Evolutionary conservation across 257 asterid species (phyloP).

Genomic region (Primulina eburnea): DNA sequence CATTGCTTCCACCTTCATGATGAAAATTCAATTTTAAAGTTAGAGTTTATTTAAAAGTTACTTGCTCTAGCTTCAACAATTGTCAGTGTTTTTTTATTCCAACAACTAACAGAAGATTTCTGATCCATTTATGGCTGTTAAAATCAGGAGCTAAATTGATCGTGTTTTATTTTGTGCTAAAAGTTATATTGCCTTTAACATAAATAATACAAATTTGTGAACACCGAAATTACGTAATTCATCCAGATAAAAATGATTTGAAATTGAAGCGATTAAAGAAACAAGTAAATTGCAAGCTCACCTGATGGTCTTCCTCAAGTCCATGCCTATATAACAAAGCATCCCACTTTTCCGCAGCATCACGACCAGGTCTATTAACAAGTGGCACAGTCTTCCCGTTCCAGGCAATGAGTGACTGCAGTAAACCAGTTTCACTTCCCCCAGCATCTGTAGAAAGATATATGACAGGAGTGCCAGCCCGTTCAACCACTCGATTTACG

Average conservation of each 20-base stretch:
- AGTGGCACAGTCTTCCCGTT: slow-evolving; percentile 86
- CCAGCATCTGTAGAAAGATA: slow-evolving; percentile 98
- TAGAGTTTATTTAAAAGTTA: not conserved
- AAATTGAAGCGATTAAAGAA: not conserved
- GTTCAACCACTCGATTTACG: slow-evolving; percentile 74
- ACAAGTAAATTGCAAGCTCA: slow-evolving; percentile 28
- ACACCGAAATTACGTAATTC: not conserved
- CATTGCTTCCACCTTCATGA: slow-evolving; percentile 90
- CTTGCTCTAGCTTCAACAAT: not conserved
- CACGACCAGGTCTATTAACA: slow-evolving; percentile 78
- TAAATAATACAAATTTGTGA: not conserved
- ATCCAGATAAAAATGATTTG: not conserved
- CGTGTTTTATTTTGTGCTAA: slow-evolving; percentile 1
- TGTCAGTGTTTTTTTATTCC: not conserved
- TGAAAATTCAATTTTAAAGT: slow-evolving; percentile 6
- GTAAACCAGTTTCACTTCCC: slow-evolving; percentile 79
- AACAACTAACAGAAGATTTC: not conserved
- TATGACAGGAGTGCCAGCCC: slow-evolving; percentile 68
- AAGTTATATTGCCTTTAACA: not conserved
- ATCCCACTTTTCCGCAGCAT: slow-evolving; percentile 96
- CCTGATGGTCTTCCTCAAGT: slow-evolving; percentile 85
- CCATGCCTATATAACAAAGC: slow-evolving; percentile 87
- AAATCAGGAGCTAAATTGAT: slow-evolving; percentile 12
- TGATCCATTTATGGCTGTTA: slow-evolving; percentile 1
- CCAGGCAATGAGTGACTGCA: slow-evolving; percentile 71